These are phyloP conservation scores for Cladorrhinum samala DNA, from an alignment of 495 filamentous ascomycete species.

Conservation along the genomic window DNA sequence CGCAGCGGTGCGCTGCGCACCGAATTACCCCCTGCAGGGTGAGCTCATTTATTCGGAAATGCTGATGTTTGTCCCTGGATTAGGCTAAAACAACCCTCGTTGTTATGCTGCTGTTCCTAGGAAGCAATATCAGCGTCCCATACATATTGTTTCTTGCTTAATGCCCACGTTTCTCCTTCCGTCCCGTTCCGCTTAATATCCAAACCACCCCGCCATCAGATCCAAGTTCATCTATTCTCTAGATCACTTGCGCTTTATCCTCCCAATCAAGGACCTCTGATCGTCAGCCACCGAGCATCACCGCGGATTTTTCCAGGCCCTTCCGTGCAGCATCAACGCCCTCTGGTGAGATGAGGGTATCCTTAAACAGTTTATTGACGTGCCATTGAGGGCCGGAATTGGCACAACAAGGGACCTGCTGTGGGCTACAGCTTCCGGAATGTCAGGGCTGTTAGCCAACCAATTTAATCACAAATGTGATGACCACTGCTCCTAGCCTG, in stretches of 20 bases:
- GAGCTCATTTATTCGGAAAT: conserved; percentile 1
- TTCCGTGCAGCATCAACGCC: conserved; percentile 9
- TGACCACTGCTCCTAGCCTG: conserved; percentile 12
- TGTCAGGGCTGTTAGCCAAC: conserved; percentile 12
- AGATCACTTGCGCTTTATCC: conserved; percentile 20
- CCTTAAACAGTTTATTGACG: conserved; percentile 11
- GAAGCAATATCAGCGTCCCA: conserved; percentile 8
- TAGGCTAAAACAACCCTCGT: conserved; percentile 9
- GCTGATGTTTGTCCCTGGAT: conserved; percentile 1
- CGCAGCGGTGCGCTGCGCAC: too few species aligned
- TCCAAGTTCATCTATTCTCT: conserved; percentile 15
- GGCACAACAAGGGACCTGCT: conserved; percentile 5
- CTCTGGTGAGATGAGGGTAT: too few species aligned
- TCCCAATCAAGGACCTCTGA: conserved; percentile 21
- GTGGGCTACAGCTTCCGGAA: neutral
- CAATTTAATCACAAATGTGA: conserved; percentile 13
- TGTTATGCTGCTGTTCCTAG: neutral
- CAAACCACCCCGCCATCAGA: conserved; percentile 10
- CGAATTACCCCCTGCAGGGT: neutral
- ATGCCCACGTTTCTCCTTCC: conserved; percentile 14
- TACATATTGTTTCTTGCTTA: conserved; percentile 15
- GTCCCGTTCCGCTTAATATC: conserved; percentile 22
- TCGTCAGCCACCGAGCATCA: conserved; percentile 4
- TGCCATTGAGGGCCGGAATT: conserved; percentile 4
- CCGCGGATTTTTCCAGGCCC: conserved; percentile 11